A percentile compares a stretch with the other conserved stretches of the same genome.
These are phyloP conservation scores for Cadophora malorum DNA, from an alignment of 2,329 filamentous ascomycete species.

Conservation along the genomic window DNA sequence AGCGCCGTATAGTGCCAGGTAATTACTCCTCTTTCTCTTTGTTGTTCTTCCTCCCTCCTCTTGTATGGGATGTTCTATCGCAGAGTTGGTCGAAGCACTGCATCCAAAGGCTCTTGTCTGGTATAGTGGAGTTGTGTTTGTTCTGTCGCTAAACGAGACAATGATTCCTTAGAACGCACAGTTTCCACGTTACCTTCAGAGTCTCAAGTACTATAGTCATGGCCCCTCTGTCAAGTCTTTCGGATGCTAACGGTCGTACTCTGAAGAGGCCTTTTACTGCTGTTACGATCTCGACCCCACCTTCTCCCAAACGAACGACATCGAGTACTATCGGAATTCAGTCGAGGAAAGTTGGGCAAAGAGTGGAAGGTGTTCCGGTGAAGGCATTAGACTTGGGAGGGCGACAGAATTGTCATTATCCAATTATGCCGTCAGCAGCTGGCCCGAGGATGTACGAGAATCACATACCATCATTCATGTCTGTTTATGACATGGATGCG, in stretches of 20 bases:
- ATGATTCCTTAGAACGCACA: constrained; percentile 27
- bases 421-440: constrained; percentile 67
- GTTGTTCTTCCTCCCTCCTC: constrained; percentile 26
- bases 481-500: constrained; percentile 71
- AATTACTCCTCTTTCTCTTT: constrained; percentile 34
- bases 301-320: constrained; percentile 33
- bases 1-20: constrained; percentile 38
- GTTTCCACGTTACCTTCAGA: constrained; percentile 23
- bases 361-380: constrained; percentile 27
- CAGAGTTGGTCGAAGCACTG: constrained; percentile 21
- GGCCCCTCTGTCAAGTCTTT: constrained; percentile 35
- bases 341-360: constrained; percentile 30
- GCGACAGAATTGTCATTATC: constrained; percentile 20
- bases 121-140: constrained; percentile 29
- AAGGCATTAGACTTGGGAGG: constrained; percentile 33
- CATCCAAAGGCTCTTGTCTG: constrained; percentile 29
- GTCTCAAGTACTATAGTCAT: constrained; percentile 28
- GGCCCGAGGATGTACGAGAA: constrained; percentile 69
- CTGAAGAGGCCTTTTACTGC: constrained; percentile 42
- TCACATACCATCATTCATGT: constrained; percentile 78
- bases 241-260: constrained; percentile 42
- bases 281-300: constrained; percentile 32
- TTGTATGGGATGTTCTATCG: constrained; percentile 22
- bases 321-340: constrained; percentile 27
- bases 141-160: constrained; percentile 31